Percentiles rank a stretch among this genome's conserved stretches.
Conservation (phyloP, 1,284 basidiomycete genomes). For the Chalciporus sp. region DNA sequence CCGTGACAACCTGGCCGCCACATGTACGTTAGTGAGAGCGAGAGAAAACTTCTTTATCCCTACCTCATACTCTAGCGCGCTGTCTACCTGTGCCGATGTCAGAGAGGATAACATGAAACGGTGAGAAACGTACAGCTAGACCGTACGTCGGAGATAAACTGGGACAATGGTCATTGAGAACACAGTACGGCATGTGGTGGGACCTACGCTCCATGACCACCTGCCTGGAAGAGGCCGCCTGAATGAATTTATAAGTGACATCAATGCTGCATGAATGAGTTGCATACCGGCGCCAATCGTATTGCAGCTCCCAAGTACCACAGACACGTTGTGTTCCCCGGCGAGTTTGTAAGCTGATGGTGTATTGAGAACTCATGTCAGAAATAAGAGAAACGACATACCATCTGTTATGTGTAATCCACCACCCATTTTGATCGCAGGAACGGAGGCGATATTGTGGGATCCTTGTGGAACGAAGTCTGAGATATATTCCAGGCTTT, state of each 20-base stretch:
- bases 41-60: neutral
- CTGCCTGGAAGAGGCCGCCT: slow-evolving; percentile 11
- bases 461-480: slow-evolving; percentile 10
- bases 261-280: neutral
- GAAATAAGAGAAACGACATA: neutral
- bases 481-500: neutral
- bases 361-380: neutral
- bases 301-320: slow-evolving; percentile 4
- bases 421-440: slow-evolving; percentile 3
- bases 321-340: slow-evolving; percentile 3
- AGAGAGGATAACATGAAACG: neutral
- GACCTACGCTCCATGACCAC: slow-evolving; percentile 12
- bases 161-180: neutral
- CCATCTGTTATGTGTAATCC: slow-evolving; percentile 2
- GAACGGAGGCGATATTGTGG: neutral
- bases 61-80: slow-evolving; percentile 9
- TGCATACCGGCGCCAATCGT: slow-evolving; percentile 7
- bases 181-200: neutral
- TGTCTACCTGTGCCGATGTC: slow-evolving; percentile 1
- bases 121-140: slow-evolving; percentile 2
- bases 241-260: neutral
- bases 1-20: slow-evolving; percentile 3
- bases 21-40: neutral
- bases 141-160: slow-evolving; percentile 3
- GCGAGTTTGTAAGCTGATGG: slow-evolving; percentile 3